Evolutionary conservation across 2,329 filamentous ascomycete species (phyloP).

Genomic region (Aspergillus fijiensis): DNA sequence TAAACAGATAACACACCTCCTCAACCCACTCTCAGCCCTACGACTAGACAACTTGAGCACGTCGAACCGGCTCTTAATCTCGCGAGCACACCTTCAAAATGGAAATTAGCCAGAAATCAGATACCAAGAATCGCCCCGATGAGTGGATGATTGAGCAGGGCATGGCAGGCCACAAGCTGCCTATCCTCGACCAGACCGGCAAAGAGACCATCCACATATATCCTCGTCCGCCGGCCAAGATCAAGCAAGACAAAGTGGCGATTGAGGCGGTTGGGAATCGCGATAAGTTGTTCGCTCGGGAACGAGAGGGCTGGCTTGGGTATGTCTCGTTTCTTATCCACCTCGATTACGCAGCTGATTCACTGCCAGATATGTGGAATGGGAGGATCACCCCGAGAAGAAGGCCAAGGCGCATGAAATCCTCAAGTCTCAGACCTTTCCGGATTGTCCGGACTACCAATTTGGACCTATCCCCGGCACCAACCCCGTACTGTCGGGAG

Average conservation of each 20-base stretch:
- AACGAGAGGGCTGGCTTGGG: conserved; percentile 51
- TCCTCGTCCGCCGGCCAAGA: conserved; percentile 6
- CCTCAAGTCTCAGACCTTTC: conserved; percentile 54
- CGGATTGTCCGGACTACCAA: conserved; percentile 54
- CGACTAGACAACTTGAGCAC: background rate
- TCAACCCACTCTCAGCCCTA: background rate
- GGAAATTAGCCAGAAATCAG: background rate
- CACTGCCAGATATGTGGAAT: conserved; percentile 59
- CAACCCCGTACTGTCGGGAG: conserved; percentile 58
- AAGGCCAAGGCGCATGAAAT: conserved; percentile 60
- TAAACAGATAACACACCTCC: background rate
- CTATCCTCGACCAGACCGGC: conserved; percentile 50
- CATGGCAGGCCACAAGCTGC: conserved; percentile 47
- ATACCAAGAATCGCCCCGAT: conserved; percentile 55
- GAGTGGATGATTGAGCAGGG: conserved; percentile 58
- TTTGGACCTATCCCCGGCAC: conserved; percentile 55
- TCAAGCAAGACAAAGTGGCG: conserved; percentile 33
- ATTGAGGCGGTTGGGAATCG: conserved; percentile 45
- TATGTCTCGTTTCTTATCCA: conserved; percentile 11
- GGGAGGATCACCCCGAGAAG: conserved; percentile 69
- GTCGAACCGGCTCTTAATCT: background rate
- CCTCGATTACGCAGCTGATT: background rate
- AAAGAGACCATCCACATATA: conserved; percentile 33
- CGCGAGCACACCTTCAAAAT: background rate
- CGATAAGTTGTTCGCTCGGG: conserved; percentile 43